Evolutionary conservation across 2,329 filamentous ascomycete genomes (phyloP).

Genomic region (Diaporthe vaccinii): DNA sequence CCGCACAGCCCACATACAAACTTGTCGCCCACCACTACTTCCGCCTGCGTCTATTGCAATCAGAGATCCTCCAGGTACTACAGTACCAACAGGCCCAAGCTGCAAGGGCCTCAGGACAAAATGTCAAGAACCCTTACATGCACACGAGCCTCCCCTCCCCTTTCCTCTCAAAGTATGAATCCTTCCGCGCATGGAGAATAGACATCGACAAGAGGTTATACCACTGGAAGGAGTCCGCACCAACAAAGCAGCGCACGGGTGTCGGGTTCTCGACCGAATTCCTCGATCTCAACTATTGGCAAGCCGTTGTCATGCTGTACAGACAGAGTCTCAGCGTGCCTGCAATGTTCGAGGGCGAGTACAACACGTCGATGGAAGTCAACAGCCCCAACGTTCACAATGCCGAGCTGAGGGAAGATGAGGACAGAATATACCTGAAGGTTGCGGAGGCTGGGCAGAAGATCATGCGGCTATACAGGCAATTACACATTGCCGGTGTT

Average conservation of each 20-base stretch:
- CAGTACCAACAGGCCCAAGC: constrained; percentile 92
- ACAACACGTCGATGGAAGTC: constrained; percentile 74
- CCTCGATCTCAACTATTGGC: constrained; percentile 96
- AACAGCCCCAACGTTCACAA: constrained; percentile 73
- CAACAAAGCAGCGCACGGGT: constrained; percentile 82
- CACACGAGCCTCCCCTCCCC: constrained; percentile 85
- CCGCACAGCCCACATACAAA: constrained; percentile 84
- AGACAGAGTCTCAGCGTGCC: constrained; percentile 91
- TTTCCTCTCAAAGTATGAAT: constrained; percentile 86
- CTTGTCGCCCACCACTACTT: constrained; percentile 94
- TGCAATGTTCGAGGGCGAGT: constrained; percentile 85
- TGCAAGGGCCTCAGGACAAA: constrained; percentile 75
- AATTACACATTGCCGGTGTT: constrained; percentile 86
- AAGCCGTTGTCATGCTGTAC: constrained; percentile 95
- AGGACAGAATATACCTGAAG: constrained; percentile 93
- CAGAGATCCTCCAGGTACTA: constrained; percentile 93
- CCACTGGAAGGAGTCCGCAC: constrained; percentile 89
- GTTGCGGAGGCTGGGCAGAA: constrained; percentile 95
- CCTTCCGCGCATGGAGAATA: constrained; percentile 88
- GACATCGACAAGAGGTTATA: constrained; percentile 87
- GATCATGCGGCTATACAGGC: constrained; percentile 89
- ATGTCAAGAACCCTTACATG: constrained; percentile 78
- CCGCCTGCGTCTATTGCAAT: constrained; percentile 87
- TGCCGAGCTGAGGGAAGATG: constrained; percentile 80
- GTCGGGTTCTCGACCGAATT: constrained; percentile 93